phyloP scores from a whole-genome alignment of 176 grass and related monocot species.

The Pharus latifolius region DNA sequence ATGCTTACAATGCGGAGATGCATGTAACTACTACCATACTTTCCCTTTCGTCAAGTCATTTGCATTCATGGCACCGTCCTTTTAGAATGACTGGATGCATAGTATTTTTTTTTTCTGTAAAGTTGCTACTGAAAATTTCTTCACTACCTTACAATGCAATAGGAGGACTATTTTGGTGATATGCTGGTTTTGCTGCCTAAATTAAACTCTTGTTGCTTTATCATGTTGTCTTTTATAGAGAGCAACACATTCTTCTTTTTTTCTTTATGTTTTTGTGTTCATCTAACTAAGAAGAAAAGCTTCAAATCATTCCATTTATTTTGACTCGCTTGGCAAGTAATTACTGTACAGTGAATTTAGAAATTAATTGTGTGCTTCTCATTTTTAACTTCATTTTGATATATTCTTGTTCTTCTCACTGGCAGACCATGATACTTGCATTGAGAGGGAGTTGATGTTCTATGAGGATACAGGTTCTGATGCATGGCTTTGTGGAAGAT shows the following conservation, averaged over 20 bases:
- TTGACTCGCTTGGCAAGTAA: not conserved
- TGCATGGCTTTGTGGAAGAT: constrained; percentile 32
- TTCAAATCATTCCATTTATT: too few species aligned
- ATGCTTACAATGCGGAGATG: constrained; percentile 26
- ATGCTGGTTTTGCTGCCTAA: too few species aligned
- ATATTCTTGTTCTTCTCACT: not conserved
- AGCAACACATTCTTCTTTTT: too few species aligned
- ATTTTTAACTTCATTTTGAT: not conserved
- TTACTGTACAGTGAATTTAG: not conserved
- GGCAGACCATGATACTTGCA: constrained; percentile 20
- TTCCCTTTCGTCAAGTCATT: not conserved
- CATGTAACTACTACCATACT: constrained; percentile 14
- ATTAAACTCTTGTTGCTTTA: not conserved
- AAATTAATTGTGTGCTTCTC: not conserved
- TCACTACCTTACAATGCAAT: too few species aligned
- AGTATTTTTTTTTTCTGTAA: not conserved
- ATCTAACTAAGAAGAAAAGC: not conserved
- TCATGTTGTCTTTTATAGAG: not conserved
- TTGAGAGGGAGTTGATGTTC: not conserved
- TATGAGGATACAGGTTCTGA: not conserved
- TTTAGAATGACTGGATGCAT: not conserved
- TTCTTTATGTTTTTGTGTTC: not conserved
- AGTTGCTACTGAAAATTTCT: not conserved
- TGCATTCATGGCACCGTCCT: not conserved
- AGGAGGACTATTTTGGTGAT: not conserved